Evolutionary conservation across 371 early-diverging fungal species (phyloP), one percentile per base, ranked within the genome.

Genomic region (Aphelidium insulamus): DNA sequence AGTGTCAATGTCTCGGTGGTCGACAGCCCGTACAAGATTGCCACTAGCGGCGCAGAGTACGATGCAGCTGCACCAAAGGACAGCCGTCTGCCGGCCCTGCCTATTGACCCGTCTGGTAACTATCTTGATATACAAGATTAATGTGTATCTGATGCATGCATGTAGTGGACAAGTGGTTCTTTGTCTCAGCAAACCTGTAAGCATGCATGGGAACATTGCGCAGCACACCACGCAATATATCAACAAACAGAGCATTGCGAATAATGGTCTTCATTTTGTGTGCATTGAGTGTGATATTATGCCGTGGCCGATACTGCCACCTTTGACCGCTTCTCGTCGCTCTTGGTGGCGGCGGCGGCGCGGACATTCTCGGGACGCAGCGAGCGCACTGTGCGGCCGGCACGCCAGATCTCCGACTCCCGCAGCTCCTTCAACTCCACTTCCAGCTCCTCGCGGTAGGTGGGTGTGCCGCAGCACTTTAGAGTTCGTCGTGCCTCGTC

Each of bases 151-250:
- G 53, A 59, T 46, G 69, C 67, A 23, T 50, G 57, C 37, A 66
- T 72, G 43, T 72, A 79, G 70, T 90, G 45, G 83, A 85, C 72
- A 90, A 90, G 75, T 90, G 91, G 91, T 92, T 86, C 74, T 92
- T 75, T 66, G 74, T 88, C 51, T 73, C 75, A 26, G 77, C n/a
- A n/a, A n/a, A n/a, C n/a, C n/a, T n/a, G n/a, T n/a, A n/a, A n/a
- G n/a, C n/a, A n/a, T n/a, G n/a, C n/a, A n/a, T n/a, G n/a, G n/a
- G n/a, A n/a, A n/a, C n/a, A n/a, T n/a, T n/a, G n/a, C n/a, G n/a
- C n/a, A n/a, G n/a, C n/a, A n/a, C n/a, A n/a, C n/a, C n/a, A n/a
- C n/a, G n/a, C n/a, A n/a, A n/a, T n/a, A n/a, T n/a, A n/a, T n/a
- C n/a, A n/a, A n/a, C n/a, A n/a, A n/a, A n/a, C n/a, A n/a, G n/a